A percentile compares a stretch with the other conserved stretches of the same genome.
These are phyloP conservation scores for Cyphellophora attinorum DNA, from an alignment of 2,329 filamentous ascomycete genomes.

Conservation along the genomic window DNA sequence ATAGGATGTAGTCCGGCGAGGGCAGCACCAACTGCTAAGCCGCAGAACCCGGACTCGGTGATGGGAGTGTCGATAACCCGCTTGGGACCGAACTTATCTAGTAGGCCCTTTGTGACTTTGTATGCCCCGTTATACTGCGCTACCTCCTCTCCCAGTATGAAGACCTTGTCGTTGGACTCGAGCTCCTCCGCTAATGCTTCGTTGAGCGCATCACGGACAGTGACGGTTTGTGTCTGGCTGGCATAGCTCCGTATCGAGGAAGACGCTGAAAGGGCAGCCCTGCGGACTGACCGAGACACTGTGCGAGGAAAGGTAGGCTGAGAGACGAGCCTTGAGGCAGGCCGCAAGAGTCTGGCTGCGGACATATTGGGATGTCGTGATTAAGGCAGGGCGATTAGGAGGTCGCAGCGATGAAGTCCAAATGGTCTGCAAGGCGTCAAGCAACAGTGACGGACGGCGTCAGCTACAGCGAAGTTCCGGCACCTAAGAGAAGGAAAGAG, in stretches of 20 bases:
- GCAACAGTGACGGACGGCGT: too few species aligned
- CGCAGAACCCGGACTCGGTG: constrained; percentile 91
- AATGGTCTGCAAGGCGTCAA: too few species aligned
- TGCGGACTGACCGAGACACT: constrained; percentile 27
- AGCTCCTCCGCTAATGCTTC: constrained; percentile 97
- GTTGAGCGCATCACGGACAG: constrained; percentile 93
- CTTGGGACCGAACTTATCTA: constrained; percentile 96
- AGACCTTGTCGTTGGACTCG: constrained; percentile 88
- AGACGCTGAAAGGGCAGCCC: constrained; percentile 35
- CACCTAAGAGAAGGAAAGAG: too few species aligned
- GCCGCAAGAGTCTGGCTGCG: constrained; percentile 53
- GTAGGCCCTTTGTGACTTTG: constrained; percentile 96
- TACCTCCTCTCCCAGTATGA: constrained; percentile 93
- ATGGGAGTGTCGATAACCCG: constrained; percentile 97
- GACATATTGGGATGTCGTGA: constrained; percentile 44
- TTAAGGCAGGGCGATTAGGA: too few species aligned
- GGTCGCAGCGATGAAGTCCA: too few species aligned
- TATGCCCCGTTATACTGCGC: constrained; percentile 92
- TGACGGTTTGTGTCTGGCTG: constrained; percentile 74
- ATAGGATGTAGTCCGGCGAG: constrained; percentile 89
- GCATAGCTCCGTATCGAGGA: constrained; percentile 47
- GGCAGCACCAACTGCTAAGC: constrained; percentile 88
- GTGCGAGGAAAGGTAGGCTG: constrained; percentile 42
- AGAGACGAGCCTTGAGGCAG: constrained; percentile 53
- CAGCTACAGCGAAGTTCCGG: too few species aligned